A percentile compares a stretch with the other conserved stretches of the same genome.
phyloP scores from a whole-genome alignment of 345 rosid species.

The Rhodamnia rubescens region DNA sequence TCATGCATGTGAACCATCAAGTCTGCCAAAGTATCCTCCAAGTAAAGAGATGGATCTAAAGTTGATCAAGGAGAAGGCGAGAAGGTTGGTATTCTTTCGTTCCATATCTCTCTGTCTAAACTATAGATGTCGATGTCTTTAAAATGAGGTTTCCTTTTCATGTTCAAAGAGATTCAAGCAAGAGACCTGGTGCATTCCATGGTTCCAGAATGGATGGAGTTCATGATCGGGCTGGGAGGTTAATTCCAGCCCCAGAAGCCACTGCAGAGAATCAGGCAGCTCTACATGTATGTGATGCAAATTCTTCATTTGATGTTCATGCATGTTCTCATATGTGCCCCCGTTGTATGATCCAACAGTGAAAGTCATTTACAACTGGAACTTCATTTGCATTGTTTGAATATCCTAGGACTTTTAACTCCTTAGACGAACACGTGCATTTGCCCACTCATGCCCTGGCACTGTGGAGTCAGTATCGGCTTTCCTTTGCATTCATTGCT shows the following conservation, averaged over 20 bases:
- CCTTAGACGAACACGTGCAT: not conserved
- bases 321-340: not conserved
- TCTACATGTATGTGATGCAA: conserved; percentile 31
- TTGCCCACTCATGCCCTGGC: not conserved
- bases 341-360: not conserved
- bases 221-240: conserved; percentile 47
- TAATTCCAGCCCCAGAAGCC: conserved; percentile 82
- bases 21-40: conserved; percentile 86
- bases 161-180: conserved; percentile 46
- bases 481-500: not conserved
- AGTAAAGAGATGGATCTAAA: conserved; percentile 86
- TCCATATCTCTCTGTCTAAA: not conserved
- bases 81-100: conserved; percentile 40
- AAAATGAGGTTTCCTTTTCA: not conserved
- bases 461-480: not conserved
- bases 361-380: not conserved
- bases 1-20: conserved; percentile 67
- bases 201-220: conserved; percentile 24
- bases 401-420: not conserved
- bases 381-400: not conserved
- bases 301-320: not conserved
- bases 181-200: conserved; percentile 44
- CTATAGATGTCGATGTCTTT: not conserved
- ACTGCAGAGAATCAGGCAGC: conserved; percentile 72
- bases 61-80: conserved; percentile 68